Base-by-base conservation (phyloP, 352 stramenopile species). In the Phytophthora europaea region DNA sequence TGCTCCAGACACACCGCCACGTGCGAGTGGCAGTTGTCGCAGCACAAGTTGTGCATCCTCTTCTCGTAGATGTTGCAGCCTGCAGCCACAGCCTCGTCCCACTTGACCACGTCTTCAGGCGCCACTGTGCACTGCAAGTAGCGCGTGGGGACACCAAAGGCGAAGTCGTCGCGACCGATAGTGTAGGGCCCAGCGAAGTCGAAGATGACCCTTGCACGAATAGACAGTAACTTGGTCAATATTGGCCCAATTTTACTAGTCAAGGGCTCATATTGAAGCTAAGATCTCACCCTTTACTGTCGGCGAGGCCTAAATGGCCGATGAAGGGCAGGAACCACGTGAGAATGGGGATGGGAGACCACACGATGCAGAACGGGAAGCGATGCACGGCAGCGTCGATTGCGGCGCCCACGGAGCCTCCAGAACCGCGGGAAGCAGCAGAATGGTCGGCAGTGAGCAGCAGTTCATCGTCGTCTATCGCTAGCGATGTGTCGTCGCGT, bases 21-120 rank as follows among this genome's bases (percentile, higher is more conserved):
- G 70, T 99, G 97, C 31, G 94, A 99, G 82, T 99, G 97, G 77
- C 97, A 99, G 82, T 99, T 99, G 80, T 99, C 96, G 76, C 96
- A 99, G 72, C 76, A 99, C 43, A 99, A 85, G 70, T 99, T 99
- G 85, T 99, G 97, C 91, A 99, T 98, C 57, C 97, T 84, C 67
- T 82, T 93, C 45, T 89, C 79, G 80, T 99, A 99, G n/a, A 98
- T 83, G 1, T 81, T 74, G 70, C 97, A 98, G 20, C 96, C 96
- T 67, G 92, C 84, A 47, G 78, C 64, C 55, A 99, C 84, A 5
- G 85, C 87, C 64, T 94, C 81, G 79, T 99, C 96, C 96, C 96
- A 99, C 69, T 87, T 84, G 48, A 87, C 79, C 10, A 79, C 84
- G 2, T 88, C 70, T 43, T 84, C 76, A 28, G 62, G 51, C 1